Conservation (phyloP, 1,284 basidiomycete species). For the Malassezia obtusa region DNA sequence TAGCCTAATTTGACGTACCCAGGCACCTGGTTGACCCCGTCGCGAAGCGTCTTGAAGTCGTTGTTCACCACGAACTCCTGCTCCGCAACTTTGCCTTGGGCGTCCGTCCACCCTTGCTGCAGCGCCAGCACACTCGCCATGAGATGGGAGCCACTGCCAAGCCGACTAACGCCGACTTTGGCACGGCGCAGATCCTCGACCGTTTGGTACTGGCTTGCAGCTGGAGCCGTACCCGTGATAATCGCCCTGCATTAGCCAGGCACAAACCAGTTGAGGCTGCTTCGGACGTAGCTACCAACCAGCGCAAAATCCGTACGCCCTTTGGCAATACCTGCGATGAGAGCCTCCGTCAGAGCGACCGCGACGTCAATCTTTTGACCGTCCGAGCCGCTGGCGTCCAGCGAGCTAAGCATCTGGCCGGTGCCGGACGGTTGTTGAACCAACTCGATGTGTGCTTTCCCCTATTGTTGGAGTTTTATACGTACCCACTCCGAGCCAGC, state of each 20-base stretch:
- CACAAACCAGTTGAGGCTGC: conserved; percentile 36
- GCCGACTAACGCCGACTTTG: conserved; percentile 77
- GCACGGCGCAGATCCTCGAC: conserved; percentile 70
- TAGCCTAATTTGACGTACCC: neutral
- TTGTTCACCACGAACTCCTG: conserved; percentile 42
- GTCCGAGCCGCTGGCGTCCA: conserved; percentile 20
- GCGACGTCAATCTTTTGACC: conserved; percentile 41
- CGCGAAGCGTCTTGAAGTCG: conserved; percentile 59
- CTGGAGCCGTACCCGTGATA: conserved; percentile 64
- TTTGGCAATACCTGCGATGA: conserved; percentile 78
- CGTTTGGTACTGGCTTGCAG: conserved; percentile 55
- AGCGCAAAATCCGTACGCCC: conserved; percentile 78
- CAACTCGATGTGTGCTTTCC: conserved; percentile 29
- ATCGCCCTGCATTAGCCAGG: conserved; percentile 61
- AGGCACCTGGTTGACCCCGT: conserved; percentile 63
- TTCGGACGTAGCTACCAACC: conserved; percentile 76
- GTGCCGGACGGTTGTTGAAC: conserved; percentile 38
- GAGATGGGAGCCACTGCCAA: conserved; percentile 77
- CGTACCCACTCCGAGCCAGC: conserved; percentile 30
- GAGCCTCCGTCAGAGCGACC: conserved; percentile 81
- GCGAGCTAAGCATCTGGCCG: conserved; percentile 41
- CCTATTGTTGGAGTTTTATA: conserved; percentile 11
- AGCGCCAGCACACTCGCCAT: conserved; percentile 92
- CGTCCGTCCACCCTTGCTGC: conserved; percentile 51
- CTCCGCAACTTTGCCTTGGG: conserved; percentile 11